These are phyloP conservation scores for Hanseniaspora thailandica DNA, from an alignment of 805 yeast species.

Conservation along the genomic window DNA sequence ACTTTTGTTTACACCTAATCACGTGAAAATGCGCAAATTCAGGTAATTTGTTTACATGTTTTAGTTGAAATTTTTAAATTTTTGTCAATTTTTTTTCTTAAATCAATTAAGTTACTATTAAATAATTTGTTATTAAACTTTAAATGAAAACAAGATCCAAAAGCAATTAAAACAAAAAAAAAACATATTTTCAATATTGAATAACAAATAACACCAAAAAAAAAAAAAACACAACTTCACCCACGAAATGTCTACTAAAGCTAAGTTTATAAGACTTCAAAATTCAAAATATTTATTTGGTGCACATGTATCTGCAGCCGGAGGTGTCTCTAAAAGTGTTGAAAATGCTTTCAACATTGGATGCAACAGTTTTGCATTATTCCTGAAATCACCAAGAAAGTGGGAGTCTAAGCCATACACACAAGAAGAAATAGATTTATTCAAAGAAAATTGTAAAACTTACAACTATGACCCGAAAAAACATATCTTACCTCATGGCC, in stretches of 20 bases:
- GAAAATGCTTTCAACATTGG: conserved; percentile 44
- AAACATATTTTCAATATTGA: no score
- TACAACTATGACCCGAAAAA: conserved; percentile 59
- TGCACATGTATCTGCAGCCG: conserved; percentile 77
- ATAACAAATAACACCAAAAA: not conserved
- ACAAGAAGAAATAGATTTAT: conserved; percentile 53
- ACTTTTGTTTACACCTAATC: not conserved
- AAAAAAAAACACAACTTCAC: not conserved
- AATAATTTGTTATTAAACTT: not conserved
- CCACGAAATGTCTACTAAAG: not conserved
- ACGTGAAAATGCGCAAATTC: not conserved
- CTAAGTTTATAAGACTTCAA: not conserved
- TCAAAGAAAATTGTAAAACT: conserved; percentile 49
- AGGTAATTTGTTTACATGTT: not conserved
- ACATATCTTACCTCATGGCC: conserved; percentile 87
- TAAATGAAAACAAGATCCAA: not conserved
- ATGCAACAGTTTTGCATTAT: conserved; percentile 74
- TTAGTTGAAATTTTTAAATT: not conserved
- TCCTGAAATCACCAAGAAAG: conserved; percentile 76
- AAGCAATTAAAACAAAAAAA: no score
- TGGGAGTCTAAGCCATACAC: conserved; percentile 79
- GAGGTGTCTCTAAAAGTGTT: conserved; percentile 66
- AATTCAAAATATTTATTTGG: conserved; percentile 52
- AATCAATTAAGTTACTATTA: not conserved
- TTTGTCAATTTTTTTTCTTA: not conserved